Base-by-base conservation (phyloP, 2,329 filamentous ascomycete species). In the Penicillium sp. region DNA sequence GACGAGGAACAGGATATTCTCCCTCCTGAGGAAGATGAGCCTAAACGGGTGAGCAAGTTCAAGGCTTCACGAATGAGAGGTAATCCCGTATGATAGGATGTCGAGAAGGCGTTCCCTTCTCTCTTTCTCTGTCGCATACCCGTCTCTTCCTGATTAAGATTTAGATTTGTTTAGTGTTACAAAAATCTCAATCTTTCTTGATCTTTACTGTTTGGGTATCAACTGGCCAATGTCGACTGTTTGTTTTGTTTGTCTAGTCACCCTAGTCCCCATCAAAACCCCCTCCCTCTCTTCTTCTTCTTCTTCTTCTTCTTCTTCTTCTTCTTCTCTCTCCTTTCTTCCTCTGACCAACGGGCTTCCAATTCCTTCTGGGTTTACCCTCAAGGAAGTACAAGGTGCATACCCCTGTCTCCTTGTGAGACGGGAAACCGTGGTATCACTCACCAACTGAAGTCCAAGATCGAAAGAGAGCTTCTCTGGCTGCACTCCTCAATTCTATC, bases 1-100 rank as follows among this genome's bases (percentile, higher is more conserved):
- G 84, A 91, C 64, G 85, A 89, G 57, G 86, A 90, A 57, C 80
- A 84, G 50, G 82, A 81, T 44, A 83, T 86, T 45, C 82, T 89
- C 50, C 84, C 88, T 1, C 78, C 92, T 52, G 85, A 92, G 65
- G 83, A 87, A 47, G 85, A 85, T 18, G 60, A 70, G 24, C 67
- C 66, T 5, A 72, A 67, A 56, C 75, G 72, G 32, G 67, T 79
- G 46, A 81, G 78, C 67, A 73, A 76, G 50, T 81, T 81, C 66
- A 78, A 73, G 58, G 76, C 78, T 58, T 76, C 78, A 16, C 72
- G 77, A 26, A 69, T 29, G 26, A 29, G 26, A 29, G 26, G 26
- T 29, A 29, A 29, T 29, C 26, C 26, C 26, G 8, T 4, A 10
- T 29, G 26, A 29, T 29, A 29, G 9, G 26, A 10, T 9, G 26